Evolutionary conservation across 352 stramenopile genomes (phyloP), one percentile per base, ranked within the genome.

Genomic region (Globisporangium lucens): DNA sequence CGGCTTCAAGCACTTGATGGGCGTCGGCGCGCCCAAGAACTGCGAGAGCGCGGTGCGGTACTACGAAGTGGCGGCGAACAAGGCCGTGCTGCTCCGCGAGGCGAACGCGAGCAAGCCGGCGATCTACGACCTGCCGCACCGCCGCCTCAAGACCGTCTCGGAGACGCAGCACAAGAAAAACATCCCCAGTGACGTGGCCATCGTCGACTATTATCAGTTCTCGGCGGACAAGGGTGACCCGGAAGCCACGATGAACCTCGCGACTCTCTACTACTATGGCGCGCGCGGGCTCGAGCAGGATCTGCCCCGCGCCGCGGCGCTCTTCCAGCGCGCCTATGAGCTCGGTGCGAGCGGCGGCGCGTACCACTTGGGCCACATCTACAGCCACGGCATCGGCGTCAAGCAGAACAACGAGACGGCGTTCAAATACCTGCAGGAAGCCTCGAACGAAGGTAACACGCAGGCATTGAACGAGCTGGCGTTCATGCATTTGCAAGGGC

Each of bases 121-220:
- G 65, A 80, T 95, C 58, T 82, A 91, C 72, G 87, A 93, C 57
- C 69, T 91, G 56, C 80, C 82, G 13, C 79, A 91, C 36, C 83
- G 85, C 12, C 83, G 87, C 0, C 77, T 95, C 57, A 93, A 93
- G 73, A 89, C 74, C 1, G 66, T 91, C 46, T 74, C 78, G 20
- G 87, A 93, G 67, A 76, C 79, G 47, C 83, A 93, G 65, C 83
- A 93, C 68, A 93, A 93, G 72, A 92, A 90, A 65, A 93, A 90
- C 58, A 62, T 85, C 3, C 87, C 87, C 20, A 87, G 76, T 13
- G 85, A 93, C 69, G 82, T 75, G 1, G 88, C 83, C 0, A 90
- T 94, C 56, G 84, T 96, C n/a, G 87, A 97, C 58, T 97, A 97
- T 66, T 97, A 97, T 66, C 78, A 93, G 66, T 94, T 95, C 70